Base-by-base conservation (phyloP, 208 protist species). In the Trypanosoma boissoni region DNA sequence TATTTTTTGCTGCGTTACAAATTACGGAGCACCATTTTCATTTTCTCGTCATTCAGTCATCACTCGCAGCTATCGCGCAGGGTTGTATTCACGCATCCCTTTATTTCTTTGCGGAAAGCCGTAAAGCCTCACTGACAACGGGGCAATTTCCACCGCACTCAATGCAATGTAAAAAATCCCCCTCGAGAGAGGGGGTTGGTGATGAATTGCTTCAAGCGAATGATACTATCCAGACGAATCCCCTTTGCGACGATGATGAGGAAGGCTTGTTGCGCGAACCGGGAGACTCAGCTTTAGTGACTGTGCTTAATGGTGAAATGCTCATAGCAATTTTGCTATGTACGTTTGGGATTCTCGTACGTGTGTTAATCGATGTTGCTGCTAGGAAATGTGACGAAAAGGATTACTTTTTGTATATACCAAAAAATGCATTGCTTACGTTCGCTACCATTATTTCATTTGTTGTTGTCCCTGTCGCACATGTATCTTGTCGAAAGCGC, bases 31-130 rank as follows among this genome's bases (percentile, higher is more conserved):
- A 53, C 18, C 54, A 77, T 42, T 70, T 72, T 39, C 68, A 60
- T 10, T 62, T 86, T 60, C 43, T 80, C 14, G 53, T 92, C n/a
- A 66, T 83, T 34, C 48, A 71, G 16, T 67, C 76, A 2, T 59
- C 69, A 10, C 58, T 65, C 32, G 48, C 76, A 0, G 54, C 80
- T 6, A 58, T 90, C 23, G 73, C 86, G 23, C 86, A 93, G 59
- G 54, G 79, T 14, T 74, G 82, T 43, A 74, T 90, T 29, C 86
- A 93, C 66, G 60, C 71, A 12, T 87, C 86, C 10, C 68, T 93
- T 29, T 56, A 76, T 56, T 18, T 78, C 20, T 89, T 92, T 42
- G 71, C 66, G 21, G 67, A 68, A 16, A 55, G 49, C 45, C 34
- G 36, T 39, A 59, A 57, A 42, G 26, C n/a, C 24, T 8, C n/a